phyloP scores from a whole-genome alignment of 2,329 filamentous ascomycete genomes.

The Fusarium sambucinum region DNA sequence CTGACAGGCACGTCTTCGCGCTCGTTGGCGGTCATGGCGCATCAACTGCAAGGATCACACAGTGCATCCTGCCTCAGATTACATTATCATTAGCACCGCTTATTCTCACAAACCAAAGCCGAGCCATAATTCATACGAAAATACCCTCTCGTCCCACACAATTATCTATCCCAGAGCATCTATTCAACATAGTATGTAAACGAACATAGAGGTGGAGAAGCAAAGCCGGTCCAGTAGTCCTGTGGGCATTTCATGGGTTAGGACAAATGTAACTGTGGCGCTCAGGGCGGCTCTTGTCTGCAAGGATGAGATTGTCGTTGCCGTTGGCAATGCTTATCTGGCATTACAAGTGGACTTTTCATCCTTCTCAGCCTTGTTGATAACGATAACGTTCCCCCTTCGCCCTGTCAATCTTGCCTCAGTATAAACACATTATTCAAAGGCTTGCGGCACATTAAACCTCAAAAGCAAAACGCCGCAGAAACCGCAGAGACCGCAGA shows the following conservation, averaged over 20 bases:
- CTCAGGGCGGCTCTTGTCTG: conserved; percentile 16
- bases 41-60: conserved; percentile 40
- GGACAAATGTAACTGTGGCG: conserved; percentile 8
- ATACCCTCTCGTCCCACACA: not conserved
- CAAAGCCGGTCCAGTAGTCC: not conserved
- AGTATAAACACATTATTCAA: not conserved
- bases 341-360: not conserved
- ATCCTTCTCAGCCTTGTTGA: conserved; percentile 9
- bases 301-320: conserved; percentile 18
- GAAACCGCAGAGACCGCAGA: not conserved
- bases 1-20: conserved; percentile 40
- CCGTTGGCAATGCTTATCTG: conserved; percentile 11
- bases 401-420: conserved; percentile 18
- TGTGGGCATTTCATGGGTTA: not conserved
- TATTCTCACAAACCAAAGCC: conserved; percentile 15
- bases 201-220: not conserved
- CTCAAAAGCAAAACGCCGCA: not conserved
- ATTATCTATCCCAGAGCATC: not conserved
- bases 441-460: not conserved
- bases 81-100: not conserved
- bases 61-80: conserved; percentile 32
- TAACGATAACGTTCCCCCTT: conserved; percentile 18
- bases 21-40: conserved; percentile 30
- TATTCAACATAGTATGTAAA: not conserved
- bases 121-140: conserved; percentile 3